Conservation (phyloP, 352 stramenopile species). For the Phytophthora pini region DNA sequence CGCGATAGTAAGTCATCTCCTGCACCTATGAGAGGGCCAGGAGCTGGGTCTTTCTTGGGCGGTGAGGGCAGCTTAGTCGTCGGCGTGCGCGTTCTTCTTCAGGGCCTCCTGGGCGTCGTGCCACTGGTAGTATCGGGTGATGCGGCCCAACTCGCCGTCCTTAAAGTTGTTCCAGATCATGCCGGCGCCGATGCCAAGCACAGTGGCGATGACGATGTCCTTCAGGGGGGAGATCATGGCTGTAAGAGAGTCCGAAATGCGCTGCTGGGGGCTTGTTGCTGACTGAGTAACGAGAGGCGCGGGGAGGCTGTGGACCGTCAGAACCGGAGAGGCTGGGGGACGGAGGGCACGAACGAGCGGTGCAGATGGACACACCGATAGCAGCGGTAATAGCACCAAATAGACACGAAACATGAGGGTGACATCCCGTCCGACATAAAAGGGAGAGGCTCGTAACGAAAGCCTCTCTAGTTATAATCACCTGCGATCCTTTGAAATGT, state of each 20-base stretch:
- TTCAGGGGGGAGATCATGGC: conserved; percentile 82
- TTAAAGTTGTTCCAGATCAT: conserved; percentile 75
- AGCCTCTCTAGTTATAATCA: not conserved
- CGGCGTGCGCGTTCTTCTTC: conserved; percentile 51
- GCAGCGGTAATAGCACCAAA: conserved; percentile 3
- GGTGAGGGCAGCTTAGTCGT: conserved; percentile 36
- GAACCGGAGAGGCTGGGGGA: conserved; percentile 19
- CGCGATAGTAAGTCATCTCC: not conserved
- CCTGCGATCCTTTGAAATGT: no score
- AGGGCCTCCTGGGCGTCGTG: conserved; percentile 77
- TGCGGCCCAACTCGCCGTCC: conserved; percentile 75
- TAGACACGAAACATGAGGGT: conserved; percentile 38
- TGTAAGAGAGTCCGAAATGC: conserved; percentile 19
- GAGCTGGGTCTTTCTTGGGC: conserved; percentile 1
- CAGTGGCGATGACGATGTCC: conserved; percentile 81
- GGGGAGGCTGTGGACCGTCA: conserved; percentile 27
- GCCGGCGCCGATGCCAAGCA: conserved; percentile 60
- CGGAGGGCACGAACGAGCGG: conserved; percentile 12
- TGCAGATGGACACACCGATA: not conserved
- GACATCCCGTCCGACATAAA: conserved; percentile 26
- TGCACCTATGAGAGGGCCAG: not conserved
- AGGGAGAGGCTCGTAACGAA: not conserved
- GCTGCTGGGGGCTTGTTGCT: conserved; percentile 26
- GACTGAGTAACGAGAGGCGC: conserved; percentile 32
- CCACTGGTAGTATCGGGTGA: conserved; percentile 84